Evolutionary conservation across 768 basidiomycete species (phyloP), one percentile per base, ranked within the genome.

Genomic region (Rhodosporidiobolus sp.): DNA sequence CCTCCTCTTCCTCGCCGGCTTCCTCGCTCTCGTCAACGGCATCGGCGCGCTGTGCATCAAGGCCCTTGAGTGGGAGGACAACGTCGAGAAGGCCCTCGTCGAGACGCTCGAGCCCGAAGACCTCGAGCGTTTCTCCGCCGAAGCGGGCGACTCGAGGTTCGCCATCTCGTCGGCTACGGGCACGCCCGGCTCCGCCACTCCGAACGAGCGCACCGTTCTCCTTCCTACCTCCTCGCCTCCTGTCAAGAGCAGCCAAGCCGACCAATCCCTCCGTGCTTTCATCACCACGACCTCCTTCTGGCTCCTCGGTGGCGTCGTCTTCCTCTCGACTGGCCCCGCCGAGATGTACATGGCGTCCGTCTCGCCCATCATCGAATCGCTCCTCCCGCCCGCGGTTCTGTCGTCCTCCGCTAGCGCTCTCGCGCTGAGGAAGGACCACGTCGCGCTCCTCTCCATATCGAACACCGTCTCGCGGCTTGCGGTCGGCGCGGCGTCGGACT

Each of bases 401-500:
- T 24, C 46, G 28, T 30, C 63, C 9, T 38, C 50, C 34, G 19
- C 30, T 14, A 62, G 63, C 32, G 66, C 59, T 0, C 70, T 78
- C 17, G 14, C 45, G 20, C 45, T 70, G 22, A 57, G 75, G 30
- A 67, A 67, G 53, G 48, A 52, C 24, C 75, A 76, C 57, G 67
- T 78, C 35, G 70, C 74, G 12, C 61, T 75, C 34, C 61, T 78
- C 58, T 67, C 70, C 20, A 28, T 75, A 54, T 48, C 53, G 56
- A 78, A 78, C 55, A 76, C 77, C 5, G 16, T 66, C 28, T 67
- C 68, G 26, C 73, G 77, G 9, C 65, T 78, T n/a, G 8, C 62
- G 12, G 69, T 76, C 34, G 77, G 77, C 6, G 73, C 66, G 0
- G 32, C 74, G 5, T 73, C 71, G 55, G 77, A 77, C 65, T 77